Conservation (phyloP, 2,329 filamentous ascomycete genomes). For the Penicillium sp. region DNA sequence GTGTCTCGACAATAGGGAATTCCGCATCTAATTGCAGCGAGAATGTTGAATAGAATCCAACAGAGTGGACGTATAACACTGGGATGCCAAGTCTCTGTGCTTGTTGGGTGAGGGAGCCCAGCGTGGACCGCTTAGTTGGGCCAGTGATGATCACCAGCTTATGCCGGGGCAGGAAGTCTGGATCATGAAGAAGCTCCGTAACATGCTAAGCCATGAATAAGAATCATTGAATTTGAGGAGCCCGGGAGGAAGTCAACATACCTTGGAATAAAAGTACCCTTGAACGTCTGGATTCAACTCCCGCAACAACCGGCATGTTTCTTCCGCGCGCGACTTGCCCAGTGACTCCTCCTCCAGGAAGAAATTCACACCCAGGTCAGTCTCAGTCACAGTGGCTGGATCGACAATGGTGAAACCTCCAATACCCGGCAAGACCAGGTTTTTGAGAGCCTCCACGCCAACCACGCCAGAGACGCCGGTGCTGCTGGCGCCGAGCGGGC, state of each 20-base stretch:
- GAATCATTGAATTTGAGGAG: neutral
- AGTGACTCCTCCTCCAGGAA: conserved; percentile 81
- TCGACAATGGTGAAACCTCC: conserved; percentile 92
- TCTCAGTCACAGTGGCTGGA: conserved; percentile 71
- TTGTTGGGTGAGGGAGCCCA: conserved; percentile 54
- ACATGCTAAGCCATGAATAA: conserved; percentile 33
- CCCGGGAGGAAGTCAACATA: conserved; percentile 31
- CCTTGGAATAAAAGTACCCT: conserved; percentile 67
- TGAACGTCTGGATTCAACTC: conserved; percentile 93
- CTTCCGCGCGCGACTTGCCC: conserved; percentile 75
- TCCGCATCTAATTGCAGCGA: conserved; percentile 74
- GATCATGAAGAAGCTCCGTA: conserved; percentile 39
- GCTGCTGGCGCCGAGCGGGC: conserved; percentile 37
- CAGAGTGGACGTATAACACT: conserved; percentile 79
- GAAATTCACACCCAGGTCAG: conserved; percentile 94
- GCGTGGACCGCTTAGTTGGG: conserved; percentile 57
- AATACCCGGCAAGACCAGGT: conserved; percentile 90
- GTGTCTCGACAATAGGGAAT: conserved; percentile 93
- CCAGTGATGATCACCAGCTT: conserved; percentile 64
- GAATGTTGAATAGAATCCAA: conserved; percentile 90
- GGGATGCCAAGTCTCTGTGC: conserved; percentile 65
- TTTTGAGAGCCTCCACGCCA: conserved; percentile 91
- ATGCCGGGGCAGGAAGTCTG: conserved; percentile 49
- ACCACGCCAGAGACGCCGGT: conserved; percentile 72
- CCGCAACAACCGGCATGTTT: conserved; percentile 72